phyloP scores from a whole-genome alignment of 768 basidiomycete species.

The Boletus rex-veris region DNA sequence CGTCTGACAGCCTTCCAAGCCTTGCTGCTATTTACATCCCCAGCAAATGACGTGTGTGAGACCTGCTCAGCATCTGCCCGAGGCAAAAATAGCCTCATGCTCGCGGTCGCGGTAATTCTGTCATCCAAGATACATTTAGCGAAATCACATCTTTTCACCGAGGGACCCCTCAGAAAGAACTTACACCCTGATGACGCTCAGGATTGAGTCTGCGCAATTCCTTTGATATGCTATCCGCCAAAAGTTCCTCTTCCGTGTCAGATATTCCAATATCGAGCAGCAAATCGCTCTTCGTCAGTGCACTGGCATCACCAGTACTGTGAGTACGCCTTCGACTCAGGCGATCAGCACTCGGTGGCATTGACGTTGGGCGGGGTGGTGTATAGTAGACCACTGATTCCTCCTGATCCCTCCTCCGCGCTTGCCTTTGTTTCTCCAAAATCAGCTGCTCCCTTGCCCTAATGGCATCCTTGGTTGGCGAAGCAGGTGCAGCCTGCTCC shows the following conservation, averaged over 20 bases:
- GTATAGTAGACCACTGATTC: slow-evolving; percentile 37
- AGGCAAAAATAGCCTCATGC: slow-evolving; percentile 78
- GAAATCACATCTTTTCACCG: not conserved
- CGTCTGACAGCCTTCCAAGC: slow-evolving; percentile 87
- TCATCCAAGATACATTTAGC: slow-evolving; percentile 7
- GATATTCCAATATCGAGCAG: slow-evolving; percentile 38
- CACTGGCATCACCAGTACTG: slow-evolving; percentile 73
- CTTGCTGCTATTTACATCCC: slow-evolving; percentile 74
- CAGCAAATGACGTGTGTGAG: slow-evolving; percentile 66
- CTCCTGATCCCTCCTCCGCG: slow-evolving; percentile 51
- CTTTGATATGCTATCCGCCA: slow-evolving; percentile 68
- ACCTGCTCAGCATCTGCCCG: slow-evolving; percentile 66
- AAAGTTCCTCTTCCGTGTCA: slow-evolving; percentile 47
- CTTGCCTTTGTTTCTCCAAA: slow-evolving; percentile 64
- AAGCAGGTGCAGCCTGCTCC: slow-evolving; percentile 37
- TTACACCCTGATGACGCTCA: slow-evolving; percentile 27
- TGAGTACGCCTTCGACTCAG: slow-evolving; percentile 66
- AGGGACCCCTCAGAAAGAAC: not conserved
- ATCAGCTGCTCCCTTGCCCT: slow-evolving; percentile 64
- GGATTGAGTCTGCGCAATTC: slow-evolving; percentile 61
- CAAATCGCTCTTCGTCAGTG: slow-evolving; percentile 31
- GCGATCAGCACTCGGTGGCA: slow-evolving; percentile 36
- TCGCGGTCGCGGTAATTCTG: slow-evolving; percentile 83
- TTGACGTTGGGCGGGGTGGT: slow-evolving; percentile 26
- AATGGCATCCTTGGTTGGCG: slow-evolving; percentile 65